These are phyloP conservation scores for Emmonsiellopsis sp. DNA, from an alignment of 2,329 filamentous ascomycete species.

Conservation along the genomic window DNA sequence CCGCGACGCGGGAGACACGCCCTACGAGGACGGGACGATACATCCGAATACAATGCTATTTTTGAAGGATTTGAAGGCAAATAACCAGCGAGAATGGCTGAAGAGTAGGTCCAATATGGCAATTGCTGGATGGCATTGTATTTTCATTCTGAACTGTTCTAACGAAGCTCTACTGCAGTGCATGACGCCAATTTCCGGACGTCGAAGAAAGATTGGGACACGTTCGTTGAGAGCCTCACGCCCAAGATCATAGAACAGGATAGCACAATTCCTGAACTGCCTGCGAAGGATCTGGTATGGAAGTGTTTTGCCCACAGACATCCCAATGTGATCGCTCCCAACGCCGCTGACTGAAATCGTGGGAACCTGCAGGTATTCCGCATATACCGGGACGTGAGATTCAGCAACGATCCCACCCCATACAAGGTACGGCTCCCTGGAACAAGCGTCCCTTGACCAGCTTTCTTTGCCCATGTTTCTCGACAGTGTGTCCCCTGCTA, in stretches of 20 bases:
- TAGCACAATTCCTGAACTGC: slow-evolving; percentile 75
- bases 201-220: slow-evolving; percentile 70
- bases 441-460: background rate
- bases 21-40: slow-evolving; percentile 48
- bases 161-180: slow-evolving; percentile 37
- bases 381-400: slow-evolving; percentile 79
- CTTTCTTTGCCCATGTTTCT: background rate
- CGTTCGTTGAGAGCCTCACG: slow-evolving; percentile 64
- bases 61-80: slow-evolving; percentile 46
- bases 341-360: slow-evolving; percentile 6
- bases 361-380: slow-evolving; percentile 54
- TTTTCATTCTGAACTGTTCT: background rate
- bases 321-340: background rate
- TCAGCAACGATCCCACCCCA: slow-evolving; percentile 73
- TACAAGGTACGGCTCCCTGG: slow-evolving; percentile 58
- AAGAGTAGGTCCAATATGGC: slow-evolving; percentile 41
- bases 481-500: slow-evolving; percentile 10
- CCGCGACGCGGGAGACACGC: slow-evolving; percentile 48
- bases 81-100: slow-evolving; percentile 56
- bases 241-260: slow-evolving; percentile 62
- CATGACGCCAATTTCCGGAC: slow-evolving; percentile 72
- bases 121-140: background rate
- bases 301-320: background rate
- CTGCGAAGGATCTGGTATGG: slow-evolving; percentile 66
- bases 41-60: slow-evolving; percentile 58